phyloP scores from a whole-genome alignment of 148 eudicot genomes.

The Rhododendron griersonianum region DNA sequence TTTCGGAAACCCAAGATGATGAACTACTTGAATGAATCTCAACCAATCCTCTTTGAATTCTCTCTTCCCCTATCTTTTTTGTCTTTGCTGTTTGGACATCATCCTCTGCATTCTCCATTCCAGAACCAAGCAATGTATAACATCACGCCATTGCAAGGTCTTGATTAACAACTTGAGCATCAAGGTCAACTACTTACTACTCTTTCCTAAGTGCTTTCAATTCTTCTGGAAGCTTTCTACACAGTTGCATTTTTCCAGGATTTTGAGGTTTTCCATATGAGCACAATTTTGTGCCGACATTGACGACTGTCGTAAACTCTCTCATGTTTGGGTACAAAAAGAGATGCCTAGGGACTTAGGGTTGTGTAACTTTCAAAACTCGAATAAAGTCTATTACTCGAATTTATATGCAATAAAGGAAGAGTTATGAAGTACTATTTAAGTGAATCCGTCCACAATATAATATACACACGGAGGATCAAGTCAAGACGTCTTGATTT shows the following conservation, averaged over 20 bases:
- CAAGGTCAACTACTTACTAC: not conserved
- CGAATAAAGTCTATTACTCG: no score
- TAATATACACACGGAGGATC: no score
- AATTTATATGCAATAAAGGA: no score
- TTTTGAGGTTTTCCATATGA: not conserved
- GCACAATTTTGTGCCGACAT: no score
- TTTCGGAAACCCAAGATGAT: not conserved
- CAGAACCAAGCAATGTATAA: not conserved
- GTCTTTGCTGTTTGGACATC: not conserved
- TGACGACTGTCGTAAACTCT: no score
- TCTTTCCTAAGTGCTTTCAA: not conserved
- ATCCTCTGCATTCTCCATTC: not conserved
- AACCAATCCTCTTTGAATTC: not conserved
- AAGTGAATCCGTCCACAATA: no score
- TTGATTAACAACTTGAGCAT: not conserved
- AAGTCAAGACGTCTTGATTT: no score
- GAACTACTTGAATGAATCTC: not conserved
- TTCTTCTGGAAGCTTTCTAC: not conserved
- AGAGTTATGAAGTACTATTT: no score
- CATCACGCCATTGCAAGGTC: not conserved
- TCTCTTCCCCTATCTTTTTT: not conserved
- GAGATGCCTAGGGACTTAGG: no score
- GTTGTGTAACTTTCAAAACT: no score
- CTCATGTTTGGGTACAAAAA: no score
- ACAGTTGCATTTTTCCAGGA: not conserved